Evolutionary conservation across 805 yeast genomes (phyloP).

Genomic region (Lachancea sp.): DNA sequence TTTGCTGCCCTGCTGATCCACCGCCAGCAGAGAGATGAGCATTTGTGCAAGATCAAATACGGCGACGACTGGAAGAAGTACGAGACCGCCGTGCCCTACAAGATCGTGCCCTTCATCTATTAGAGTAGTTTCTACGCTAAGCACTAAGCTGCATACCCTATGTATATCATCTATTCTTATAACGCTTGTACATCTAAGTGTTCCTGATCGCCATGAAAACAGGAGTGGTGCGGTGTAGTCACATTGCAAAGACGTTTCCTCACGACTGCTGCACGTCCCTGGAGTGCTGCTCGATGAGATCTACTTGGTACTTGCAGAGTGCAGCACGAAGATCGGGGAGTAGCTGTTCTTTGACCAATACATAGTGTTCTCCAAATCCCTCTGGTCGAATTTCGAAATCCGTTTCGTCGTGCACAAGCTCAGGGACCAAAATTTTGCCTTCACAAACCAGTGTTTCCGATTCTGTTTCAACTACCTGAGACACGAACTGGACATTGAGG

Average conservation of each 20-base stretch:
- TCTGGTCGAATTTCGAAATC: constrained; percentile 55
- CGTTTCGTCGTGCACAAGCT: constrained; percentile 71
- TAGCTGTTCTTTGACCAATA: constrained; percentile 39
- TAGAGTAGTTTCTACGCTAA: not conserved
- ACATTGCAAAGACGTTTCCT: not conserved
- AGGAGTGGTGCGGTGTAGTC: too few species aligned
- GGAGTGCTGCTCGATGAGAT: constrained; percentile 55
- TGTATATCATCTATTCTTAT: constrained; percentile 5
- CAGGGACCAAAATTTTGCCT: constrained; percentile 50
- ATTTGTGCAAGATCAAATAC: constrained; percentile 80
- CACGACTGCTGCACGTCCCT: constrained; percentile 50
- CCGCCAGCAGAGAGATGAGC: constrained; percentile 87
- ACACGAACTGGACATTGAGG: constrained; percentile 45
- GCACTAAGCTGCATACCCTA: not conserved
- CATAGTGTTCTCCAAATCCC: constrained; percentile 32
- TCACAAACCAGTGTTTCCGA: constrained; percentile 33
- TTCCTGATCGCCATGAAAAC: not conserved
- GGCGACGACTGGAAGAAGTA: constrained; percentile 83
- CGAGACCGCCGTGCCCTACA: constrained; percentile 74
- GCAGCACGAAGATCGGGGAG: constrained; percentile 46
- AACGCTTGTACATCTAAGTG: not conserved
- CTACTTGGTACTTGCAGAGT: constrained; percentile 55
- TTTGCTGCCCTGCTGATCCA: constrained; percentile 79
- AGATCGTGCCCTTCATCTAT: constrained; percentile 83
- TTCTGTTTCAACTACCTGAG: constrained; percentile 34